A percentile compares a stretch with the other conserved stretches of the same genome.
Conservation (phyloP, 1,284 basidiomycete genomes). For the Cutaneotrichosporon daszewskae region DNA sequence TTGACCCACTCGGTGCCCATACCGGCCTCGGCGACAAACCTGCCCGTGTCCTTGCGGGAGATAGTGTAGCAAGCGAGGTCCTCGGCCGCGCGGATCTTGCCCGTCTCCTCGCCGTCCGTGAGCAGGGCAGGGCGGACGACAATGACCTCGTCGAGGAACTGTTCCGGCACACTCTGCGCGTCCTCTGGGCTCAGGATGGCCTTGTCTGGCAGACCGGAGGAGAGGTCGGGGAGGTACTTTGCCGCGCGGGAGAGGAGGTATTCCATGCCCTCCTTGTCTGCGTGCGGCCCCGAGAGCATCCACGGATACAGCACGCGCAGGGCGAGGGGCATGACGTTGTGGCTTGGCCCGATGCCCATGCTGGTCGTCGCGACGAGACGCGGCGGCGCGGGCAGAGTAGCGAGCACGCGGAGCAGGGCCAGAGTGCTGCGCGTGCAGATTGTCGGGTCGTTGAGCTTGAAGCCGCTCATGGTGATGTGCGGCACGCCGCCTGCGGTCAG, state of each 20-base stretch:
- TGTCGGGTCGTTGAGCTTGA: slow-evolving; percentile 19
- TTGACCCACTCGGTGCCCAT: slow-evolving; percentile 23
- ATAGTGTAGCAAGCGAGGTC: slow-evolving; percentile 14
- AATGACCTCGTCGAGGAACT: slow-evolving; percentile 22
- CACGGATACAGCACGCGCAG: slow-evolving; percentile 23
- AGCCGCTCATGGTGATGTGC: slow-evolving; percentile 13
- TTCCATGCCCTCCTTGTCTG: slow-evolving; percentile 30
- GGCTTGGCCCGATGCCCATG: slow-evolving; percentile 30
- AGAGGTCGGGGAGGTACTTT: not conserved
- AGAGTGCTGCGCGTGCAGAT: slow-evolving; percentile 20
- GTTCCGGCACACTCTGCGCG: slow-evolving; percentile 1
- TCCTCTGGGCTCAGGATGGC: slow-evolving; percentile 8
- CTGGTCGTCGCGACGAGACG: slow-evolving; percentile 23
- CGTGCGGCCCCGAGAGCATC: slow-evolving; percentile 21
- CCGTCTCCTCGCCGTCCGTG: slow-evolving; percentile 12
- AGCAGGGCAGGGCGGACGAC: slow-evolving; percentile 25
- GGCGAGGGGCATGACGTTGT: slow-evolving; percentile 20
- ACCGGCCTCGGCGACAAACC: slow-evolving; percentile 22
- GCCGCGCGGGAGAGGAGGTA: slow-evolving; percentile 22
- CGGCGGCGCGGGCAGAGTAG: slow-evolving; percentile 6
- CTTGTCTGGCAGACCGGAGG: not conserved
- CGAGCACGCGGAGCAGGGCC: slow-evolving; percentile 18
- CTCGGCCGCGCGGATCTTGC: slow-evolving; percentile 10
- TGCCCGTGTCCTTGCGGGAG: slow-evolving; percentile 19
- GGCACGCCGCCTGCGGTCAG: slow-evolving; percentile 17